Base-by-base conservation (phyloP, 306 rosid genomes). In the Benincasa hispida region DNA sequence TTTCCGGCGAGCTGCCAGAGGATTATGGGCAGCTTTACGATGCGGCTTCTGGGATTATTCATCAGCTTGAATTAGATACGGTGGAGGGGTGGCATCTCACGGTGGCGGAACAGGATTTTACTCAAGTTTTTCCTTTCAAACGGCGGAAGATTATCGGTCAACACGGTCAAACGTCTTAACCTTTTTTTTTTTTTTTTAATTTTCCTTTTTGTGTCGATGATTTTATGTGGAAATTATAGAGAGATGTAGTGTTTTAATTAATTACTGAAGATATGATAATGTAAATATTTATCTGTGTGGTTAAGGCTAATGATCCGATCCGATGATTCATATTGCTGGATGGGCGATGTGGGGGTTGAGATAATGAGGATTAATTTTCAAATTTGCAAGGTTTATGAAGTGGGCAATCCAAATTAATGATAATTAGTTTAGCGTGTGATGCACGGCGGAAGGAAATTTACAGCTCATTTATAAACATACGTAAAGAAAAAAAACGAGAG, bases 21-120 rank as follows among this genome's bases (percentile, higher is more conserved):
- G 85, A 70, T 81, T 81, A 82, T 65, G 69, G 69, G 24, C 3
- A 83, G 12, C 50, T 32, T 24, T 85, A 78, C 34, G 89, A 88
- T 66, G 78, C 80, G 61, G 78, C 82, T 63, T 76, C 88, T 17
- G 83, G 80, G 79, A 84, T 81, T 30, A 76, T 77, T 14, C 84
- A 79, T 2, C 90, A 69, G 69, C 85, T 89, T 81, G 87, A 82
- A 39, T 47, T 85, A 42, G 87, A 87, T 5, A 85, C 83, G 74
- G 78, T 83, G 77, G 89, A 89, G 15, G 82, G 89, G 74, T 89
- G 92, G 92, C 86, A 84, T 8, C 79, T 80, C 59, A 77, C 77
- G 2, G 78, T 78, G 2, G 47, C 85, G 22, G 83, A 86, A 28
- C 79, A 82, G n/a, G 82, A 79, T 77, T 90, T 79, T 76, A 80